These are phyloP conservation scores for Diplodia mutila DNA, from an alignment of 2,329 filamentous ascomycete species.

Conservation along the genomic window DNA sequence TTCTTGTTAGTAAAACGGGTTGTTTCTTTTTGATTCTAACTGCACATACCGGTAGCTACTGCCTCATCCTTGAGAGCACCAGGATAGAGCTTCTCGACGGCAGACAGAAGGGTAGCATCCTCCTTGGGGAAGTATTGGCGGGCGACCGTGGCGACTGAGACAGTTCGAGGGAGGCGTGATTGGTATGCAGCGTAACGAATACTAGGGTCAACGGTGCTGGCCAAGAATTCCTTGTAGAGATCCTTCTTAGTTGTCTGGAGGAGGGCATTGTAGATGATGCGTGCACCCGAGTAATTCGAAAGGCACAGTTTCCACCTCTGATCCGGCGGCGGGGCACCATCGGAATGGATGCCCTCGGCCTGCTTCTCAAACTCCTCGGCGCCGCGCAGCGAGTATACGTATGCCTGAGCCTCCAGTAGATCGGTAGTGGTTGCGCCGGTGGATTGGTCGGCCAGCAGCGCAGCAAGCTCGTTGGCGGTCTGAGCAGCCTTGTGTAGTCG, in stretches of 20 bases:
- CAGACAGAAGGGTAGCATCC: slow-evolving; percentile 63
- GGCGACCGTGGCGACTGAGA: slow-evolving; percentile 78
- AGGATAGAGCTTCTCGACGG: slow-evolving; percentile 71
- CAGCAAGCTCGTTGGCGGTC: slow-evolving; percentile 69
- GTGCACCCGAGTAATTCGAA: slow-evolving; percentile 72
- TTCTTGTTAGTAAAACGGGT: background rate
- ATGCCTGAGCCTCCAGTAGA: slow-evolving; percentile 83
- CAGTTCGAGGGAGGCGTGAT: slow-evolving; percentile 81
- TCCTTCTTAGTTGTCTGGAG: slow-evolving; percentile 70
- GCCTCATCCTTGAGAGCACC: slow-evolving; percentile 54
- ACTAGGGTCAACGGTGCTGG: slow-evolving; percentile 86
- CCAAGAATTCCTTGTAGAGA: slow-evolving; percentile 81
- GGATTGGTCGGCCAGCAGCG: slow-evolving; percentile 65
- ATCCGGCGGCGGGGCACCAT: slow-evolving; percentile 34
- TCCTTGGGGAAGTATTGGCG: slow-evolving; percentile 75
- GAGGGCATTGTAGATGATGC: slow-evolving; percentile 81
- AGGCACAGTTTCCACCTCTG: slow-evolving; percentile 77
- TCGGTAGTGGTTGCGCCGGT: slow-evolving; percentile 70
- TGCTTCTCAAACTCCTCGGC: slow-evolving; percentile 85
- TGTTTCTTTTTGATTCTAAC: no score
- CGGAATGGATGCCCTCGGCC: slow-evolving; percentile 48
- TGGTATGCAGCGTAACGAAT: slow-evolving; percentile 95
- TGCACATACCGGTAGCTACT: slow-evolving; percentile 50
- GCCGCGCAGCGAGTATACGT: slow-evolving; percentile 75
- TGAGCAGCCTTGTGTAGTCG: slow-evolving; percentile 78